A percentile compares a stretch with the other conserved stretches of the same genome.
These are phyloP conservation scores for Abeoforma whisleri DNA, from an alignment of 78 protist species.

Conservation along the genomic window DNA sequence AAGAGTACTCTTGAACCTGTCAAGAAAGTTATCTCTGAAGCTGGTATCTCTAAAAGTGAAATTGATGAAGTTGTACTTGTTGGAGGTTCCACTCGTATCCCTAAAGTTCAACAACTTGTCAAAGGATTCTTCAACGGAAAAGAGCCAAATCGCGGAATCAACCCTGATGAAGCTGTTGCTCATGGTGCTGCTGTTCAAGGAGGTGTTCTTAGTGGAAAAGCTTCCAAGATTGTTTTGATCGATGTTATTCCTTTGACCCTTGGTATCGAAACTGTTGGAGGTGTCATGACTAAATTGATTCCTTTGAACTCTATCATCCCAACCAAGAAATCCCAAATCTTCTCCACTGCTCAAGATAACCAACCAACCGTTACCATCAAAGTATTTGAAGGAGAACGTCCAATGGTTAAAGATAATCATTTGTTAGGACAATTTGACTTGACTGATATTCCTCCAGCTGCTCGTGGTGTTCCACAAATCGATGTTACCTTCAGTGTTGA, in stretches of 20 bases:
- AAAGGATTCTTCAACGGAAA: slow-evolving; percentile 94
- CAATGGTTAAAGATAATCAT: slow-evolving; percentile 83
- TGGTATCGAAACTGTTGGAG: slow-evolving; percentile 96
- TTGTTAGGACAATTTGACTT: slow-evolving; percentile 83
- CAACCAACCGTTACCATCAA: slow-evolving; percentile 79
- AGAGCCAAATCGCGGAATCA: slow-evolving; percentile 89
- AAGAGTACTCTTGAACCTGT: slow-evolving; percentile 82
- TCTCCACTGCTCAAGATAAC: slow-evolving; percentile 93
- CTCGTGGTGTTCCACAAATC: slow-evolving; percentile 90
- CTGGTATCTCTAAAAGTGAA: slow-evolving; percentile 73
- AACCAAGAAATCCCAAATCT: slow-evolving; percentile 84
- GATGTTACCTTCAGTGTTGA: slow-evolving; percentile 87
- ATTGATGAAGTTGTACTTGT: slow-evolving; percentile 94
- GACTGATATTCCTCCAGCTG: slow-evolving; percentile 82
- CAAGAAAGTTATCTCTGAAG: slow-evolving; percentile 78
- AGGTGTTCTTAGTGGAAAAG: slow-evolving; percentile 72
- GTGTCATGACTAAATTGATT: slow-evolving; percentile 90
- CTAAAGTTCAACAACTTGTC: slow-evolving; percentile 89
- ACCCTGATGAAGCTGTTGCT: slow-evolving; percentile 99
- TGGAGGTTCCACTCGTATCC: slow-evolving; percentile 98
- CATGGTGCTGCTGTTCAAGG: slow-evolving; percentile 99
- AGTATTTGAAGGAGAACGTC: slow-evolving; percentile 96
- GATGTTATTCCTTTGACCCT: slow-evolving; percentile 88
- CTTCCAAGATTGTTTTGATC: slow-evolving; percentile 63
- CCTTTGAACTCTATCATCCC: slow-evolving; percentile 86